Evolutionary conservation across 2,329 filamentous ascomycete genomes (phyloP), one percentile per base, ranked within the genome.

Genomic region (Arthrobotrys sinensis): DNA sequence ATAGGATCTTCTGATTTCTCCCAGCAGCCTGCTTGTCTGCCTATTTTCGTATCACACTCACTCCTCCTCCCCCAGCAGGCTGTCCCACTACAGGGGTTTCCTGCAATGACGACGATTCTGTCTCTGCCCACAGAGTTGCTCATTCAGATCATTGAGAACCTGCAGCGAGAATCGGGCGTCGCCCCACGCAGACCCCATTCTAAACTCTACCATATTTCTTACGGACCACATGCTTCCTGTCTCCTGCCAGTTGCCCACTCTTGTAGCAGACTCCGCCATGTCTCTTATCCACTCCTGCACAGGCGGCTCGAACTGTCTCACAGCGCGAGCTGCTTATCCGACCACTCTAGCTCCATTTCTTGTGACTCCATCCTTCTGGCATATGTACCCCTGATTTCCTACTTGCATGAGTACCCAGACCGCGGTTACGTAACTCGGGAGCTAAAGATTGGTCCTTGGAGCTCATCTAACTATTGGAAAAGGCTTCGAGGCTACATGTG

Each of bases 371-470:
- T 64, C 34, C 67, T 78, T n/a, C 55, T 67, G 4, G 75, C 62
- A n/a, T 78, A 68, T 50, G 75, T 72, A 16, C 75, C 75, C 32
- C 45, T 72, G 16, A 78, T 78, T 16, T 63, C 67, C 6, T 78
- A 78, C 28, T 43, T 78, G n/a, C 36, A 78, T n/a, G 63, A 72
- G 36, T 67, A 78, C 21, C 67, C 75, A 4, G 52, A 78, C 34
- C 67, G 53, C 48, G 75, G 75, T 46, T 55, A 67, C n/a, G 67
- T 64, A 53, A 78, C 75, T 28, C 48, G 65, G 46, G 75, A 78
- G 19, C 53, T 78, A 11, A 72, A 71, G 24, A 40, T 78, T 12
- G 75, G 75, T 3, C 67, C 75, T 1, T 72, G 67, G 75, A 63
- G 19, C 16, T 63, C 67, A 4, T 48, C 63, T 6, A 65, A 43